A percentile compares a stretch with the other conserved stretches of the same genome.
phyloP scores from a whole-genome alignment of 2,329 filamentous ascomycete species.

The Camillea tinctor region DNA sequence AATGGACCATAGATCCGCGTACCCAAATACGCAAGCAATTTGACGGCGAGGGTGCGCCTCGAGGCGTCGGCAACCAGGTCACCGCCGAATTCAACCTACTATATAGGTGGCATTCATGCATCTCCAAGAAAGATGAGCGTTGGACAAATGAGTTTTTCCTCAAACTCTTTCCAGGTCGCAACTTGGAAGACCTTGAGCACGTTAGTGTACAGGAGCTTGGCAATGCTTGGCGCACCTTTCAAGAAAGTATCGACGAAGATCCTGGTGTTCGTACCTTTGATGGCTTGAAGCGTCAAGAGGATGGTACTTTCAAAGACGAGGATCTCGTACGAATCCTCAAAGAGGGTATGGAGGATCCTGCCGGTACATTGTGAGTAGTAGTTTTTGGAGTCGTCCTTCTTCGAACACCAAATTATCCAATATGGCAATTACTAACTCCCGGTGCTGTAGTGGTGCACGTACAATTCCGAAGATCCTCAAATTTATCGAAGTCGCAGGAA shows the following conservation, averaged over 20 bases:
- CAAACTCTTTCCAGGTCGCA: conserved; percentile 39
- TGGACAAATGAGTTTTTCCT: conserved; percentile 59
- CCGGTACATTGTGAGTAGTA: conserved; percentile 59
- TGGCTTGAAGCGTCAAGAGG: conserved; percentile 43
- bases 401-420: too few relatives aligned
- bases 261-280: conserved; percentile 49
- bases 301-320: conserved; percentile 56
- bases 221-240: conserved; percentile 33
- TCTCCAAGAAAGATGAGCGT: conserved; percentile 58
- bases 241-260: conserved; percentile 40
- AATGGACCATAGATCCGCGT: conserved; percentile 64
- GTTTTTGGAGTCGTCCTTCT: too few relatives aligned
- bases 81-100: conserved; percentile 68
- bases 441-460: conserved; percentile 55
- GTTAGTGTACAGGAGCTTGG: conserved; percentile 23
- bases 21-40: conserved; percentile 52
- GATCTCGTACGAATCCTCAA: conserved; percentile 57
- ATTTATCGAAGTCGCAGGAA: conserved; percentile 61
- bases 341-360: conserved; percentile 59
- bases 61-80: conserved; percentile 65
- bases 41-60: conserved; percentile 45
- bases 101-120: conserved; percentile 64
- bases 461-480: conserved; percentile 59
- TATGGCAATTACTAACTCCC: too few relatives aligned
- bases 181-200: conserved; percentile 22